Conservation (phyloP, 345 rosid species). For the Lepidium aucheri region DNA sequence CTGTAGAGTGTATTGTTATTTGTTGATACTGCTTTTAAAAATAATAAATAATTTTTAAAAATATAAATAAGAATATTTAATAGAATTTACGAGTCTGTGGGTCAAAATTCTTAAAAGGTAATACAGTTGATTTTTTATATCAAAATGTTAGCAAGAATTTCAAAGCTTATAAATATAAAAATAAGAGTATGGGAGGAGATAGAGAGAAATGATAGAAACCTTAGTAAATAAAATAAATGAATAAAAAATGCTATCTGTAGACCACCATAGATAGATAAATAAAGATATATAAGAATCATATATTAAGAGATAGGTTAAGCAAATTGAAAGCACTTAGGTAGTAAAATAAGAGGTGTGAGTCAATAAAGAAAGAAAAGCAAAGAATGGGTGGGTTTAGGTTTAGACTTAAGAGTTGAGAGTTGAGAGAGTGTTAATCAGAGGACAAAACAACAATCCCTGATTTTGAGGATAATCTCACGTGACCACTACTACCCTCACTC, state of each 20-base stretch:
- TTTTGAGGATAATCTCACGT: slow-evolving; percentile 31
- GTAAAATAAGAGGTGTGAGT: background rate
- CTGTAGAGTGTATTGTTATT: no score
- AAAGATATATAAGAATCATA: background rate
- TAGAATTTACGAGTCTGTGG: no score
- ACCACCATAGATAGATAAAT: no score
- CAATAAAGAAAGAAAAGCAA: background rate
- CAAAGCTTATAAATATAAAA: background rate
- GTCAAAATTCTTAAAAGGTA: no score
- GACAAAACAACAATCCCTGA: slow-evolving; percentile 27
- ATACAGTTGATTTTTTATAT: no score
- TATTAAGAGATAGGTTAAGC: background rate
- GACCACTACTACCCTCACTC: slow-evolving; percentile 24
- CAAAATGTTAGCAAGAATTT: background rate
- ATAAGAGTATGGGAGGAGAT: background rate
- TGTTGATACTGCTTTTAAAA: no score
- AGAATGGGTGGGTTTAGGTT: slow-evolving; percentile 21
- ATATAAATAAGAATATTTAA: no score
- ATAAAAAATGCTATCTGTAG: background rate
- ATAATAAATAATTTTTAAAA: no score
- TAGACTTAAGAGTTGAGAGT: no score
- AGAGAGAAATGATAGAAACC: background rate
- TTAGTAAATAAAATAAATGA: background rate
- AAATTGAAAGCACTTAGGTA: background rate
- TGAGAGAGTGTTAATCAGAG: background rate